These are phyloP conservation scores for Phoma sp. DNA, from an alignment of 2,329 filamentous ascomycete species.

Conservation along the genomic window DNA sequence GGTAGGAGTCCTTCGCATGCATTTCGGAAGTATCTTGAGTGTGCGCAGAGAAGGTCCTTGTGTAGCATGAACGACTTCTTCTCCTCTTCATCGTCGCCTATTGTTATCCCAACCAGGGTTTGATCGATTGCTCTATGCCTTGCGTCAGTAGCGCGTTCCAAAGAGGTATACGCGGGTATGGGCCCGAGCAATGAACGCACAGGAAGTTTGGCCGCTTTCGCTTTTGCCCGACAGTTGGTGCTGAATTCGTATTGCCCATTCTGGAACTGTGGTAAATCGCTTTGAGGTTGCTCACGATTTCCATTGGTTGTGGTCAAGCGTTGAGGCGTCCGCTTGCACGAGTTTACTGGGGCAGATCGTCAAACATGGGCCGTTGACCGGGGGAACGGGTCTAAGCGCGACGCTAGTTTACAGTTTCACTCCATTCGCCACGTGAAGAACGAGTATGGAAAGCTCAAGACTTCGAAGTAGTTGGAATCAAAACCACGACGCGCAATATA, in stretches of 20 bases:
- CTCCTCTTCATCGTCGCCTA: constrained; percentile 16
- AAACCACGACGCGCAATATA: too few species aligned
- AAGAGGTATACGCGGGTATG: background rate
- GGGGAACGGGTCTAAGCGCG: constrained; percentile 6
- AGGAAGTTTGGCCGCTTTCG: constrained; percentile 19
- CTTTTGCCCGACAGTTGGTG: constrained; percentile 13
- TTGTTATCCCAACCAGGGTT: constrained; percentile 16
- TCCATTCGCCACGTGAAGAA: background rate
- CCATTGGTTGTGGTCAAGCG: constrained; percentile 12
- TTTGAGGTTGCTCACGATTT: constrained; percentile 19
- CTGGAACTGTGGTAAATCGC: constrained; percentile 8
- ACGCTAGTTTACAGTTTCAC: constrained; percentile 1
- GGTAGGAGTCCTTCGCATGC: constrained; percentile 19
- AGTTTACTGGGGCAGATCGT: constrained; percentile 6
- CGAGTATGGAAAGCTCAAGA: background rate
- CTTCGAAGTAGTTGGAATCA: too few species aligned
- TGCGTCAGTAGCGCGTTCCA: constrained; percentile 11
- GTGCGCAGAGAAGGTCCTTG: constrained; percentile 21
- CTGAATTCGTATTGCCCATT: constrained; percentile 17
- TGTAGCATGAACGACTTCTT: constrained; percentile 21
- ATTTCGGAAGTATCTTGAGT: constrained; percentile 25
- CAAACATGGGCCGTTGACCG: constrained; percentile 10
- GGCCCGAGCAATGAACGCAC: constrained; percentile 3
- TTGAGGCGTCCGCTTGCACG: constrained; percentile 13
- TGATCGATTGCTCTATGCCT: constrained; percentile 20